phyloP scores from a whole-genome alignment of 305 asterid species.

The Rubia peregrina region DNA sequence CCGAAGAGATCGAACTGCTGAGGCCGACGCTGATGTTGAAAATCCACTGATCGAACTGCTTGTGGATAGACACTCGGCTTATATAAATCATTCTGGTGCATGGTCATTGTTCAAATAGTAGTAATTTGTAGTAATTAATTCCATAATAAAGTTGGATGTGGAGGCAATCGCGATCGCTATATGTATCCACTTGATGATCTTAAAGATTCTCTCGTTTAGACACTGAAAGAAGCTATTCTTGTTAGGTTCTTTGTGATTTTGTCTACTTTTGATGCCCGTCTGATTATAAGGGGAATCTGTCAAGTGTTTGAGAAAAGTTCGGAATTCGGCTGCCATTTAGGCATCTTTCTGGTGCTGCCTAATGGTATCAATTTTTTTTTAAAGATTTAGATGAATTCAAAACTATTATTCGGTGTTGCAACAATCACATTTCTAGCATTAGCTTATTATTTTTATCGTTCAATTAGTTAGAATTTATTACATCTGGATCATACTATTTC shows the following conservation, averaged over 20 bases:
- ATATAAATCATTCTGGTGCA: constrained; percentile 19
- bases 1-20: constrained; percentile 42
- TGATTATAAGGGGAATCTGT: too few relatives aligned
- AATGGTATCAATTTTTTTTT: constrained; percentile 14
- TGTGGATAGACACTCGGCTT: constrained; percentile 58
- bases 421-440: background rate
- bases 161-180: background rate
- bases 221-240: background rate
- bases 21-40: constrained; percentile 59
- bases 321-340: background rate
- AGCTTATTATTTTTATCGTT: too few relatives aligned
- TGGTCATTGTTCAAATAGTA: background rate
- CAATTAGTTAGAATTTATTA: too few relatives aligned
- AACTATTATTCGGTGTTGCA: background rate
- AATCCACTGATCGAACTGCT: constrained; percentile 62
- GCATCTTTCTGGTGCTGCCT: background rate
- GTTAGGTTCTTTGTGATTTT: background rate
- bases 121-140: too few relatives aligned
- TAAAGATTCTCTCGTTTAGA: background rate
- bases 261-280: background rate
- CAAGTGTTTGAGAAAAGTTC: too few relatives aligned
- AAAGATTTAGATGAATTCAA: constrained; percentile 3
- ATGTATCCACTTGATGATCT: background rate
- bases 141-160: background rate
- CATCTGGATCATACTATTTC: background rate